Percentiles rank a stretch among this genome's conserved stretches.
Evolutionary conservation across 306 rosid genomes (phyloP).

Genomic region (Cicer judaicum): DNA sequence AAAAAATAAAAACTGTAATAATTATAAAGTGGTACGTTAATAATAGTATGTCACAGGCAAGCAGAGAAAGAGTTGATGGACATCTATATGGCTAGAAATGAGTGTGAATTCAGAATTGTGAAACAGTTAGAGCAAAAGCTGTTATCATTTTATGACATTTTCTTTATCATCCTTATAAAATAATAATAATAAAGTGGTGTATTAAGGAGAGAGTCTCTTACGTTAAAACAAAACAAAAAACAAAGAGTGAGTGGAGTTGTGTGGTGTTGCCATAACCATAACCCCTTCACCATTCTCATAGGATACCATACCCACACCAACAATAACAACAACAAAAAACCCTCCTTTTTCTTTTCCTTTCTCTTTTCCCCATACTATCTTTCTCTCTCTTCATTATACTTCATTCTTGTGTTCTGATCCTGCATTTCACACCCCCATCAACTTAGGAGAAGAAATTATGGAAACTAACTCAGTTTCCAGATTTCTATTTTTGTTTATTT

Average conservation of each 20-base stretch:
- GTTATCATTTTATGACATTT: not conserved
- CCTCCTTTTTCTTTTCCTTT: not conserved
- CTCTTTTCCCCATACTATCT: not conserved
- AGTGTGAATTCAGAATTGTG: not conserved
- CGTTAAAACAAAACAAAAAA: not conserved
- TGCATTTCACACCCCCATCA: conserved; percentile 30
- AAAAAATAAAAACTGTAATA: too few relatives aligned
- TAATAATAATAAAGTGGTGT: not conserved
- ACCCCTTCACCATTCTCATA: conserved; percentile 17
- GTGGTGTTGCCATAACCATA: conserved; percentile 8
- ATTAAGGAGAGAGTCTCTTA: not conserved
- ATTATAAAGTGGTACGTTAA: not conserved
- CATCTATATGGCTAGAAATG: conserved; percentile 53
- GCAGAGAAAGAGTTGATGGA: conserved; percentile 40
- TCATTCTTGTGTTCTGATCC: conserved; percentile 14
- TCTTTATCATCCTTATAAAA: too few relatives aligned
- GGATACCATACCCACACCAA: not conserved
- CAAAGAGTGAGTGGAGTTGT: not conserved
- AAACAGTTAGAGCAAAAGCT: conserved; percentile 19
- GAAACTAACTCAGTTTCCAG: conserved; percentile 64
- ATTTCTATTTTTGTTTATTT: conserved; percentile 52
- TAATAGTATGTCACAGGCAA: conserved; percentile 39
- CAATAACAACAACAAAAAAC: not conserved
- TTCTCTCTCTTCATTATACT: conserved; percentile 6
- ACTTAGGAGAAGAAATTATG: conserved; percentile 47